phyloP scores from a whole-genome alignment of 768 basidiomycete genomes.

The Floccularia luteovirens region DNA sequence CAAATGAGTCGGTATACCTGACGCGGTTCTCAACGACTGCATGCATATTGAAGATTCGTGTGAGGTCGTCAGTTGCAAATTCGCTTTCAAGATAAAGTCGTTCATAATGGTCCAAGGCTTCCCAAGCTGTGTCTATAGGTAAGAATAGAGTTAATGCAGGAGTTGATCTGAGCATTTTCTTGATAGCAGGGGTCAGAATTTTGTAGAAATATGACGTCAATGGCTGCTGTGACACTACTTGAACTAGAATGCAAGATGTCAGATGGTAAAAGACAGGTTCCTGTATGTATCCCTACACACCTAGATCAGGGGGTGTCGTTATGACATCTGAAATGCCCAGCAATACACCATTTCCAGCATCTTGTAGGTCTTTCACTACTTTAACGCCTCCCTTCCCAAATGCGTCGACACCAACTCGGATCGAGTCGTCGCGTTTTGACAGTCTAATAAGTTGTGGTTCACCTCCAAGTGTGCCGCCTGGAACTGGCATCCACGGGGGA shows the following conservation, averaged over 20 bases:
- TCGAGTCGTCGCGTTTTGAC: slow-evolving; percentile 35
- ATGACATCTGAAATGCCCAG: slow-evolving; percentile 72
- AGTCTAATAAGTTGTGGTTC: slow-evolving; percentile 78
- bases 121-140: slow-evolving; percentile 81
- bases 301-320: slow-evolving; percentile 63
- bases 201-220: slow-evolving; percentile 68
- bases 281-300: slow-evolving; percentile 31
- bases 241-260: slow-evolving; percentile 31
- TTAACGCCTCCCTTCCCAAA: slow-evolving; percentile 68
- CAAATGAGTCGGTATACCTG: slow-evolving; percentile 60
- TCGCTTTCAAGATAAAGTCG: slow-evolving; percentile 83
- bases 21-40: slow-evolving; percentile 53
- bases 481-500: slow-evolving; percentile 83
- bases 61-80: slow-evolving; percentile 76
- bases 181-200: slow-evolving; percentile 57
- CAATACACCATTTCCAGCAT: slow-evolving; percentile 71
- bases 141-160: slow-evolving; percentile 83
- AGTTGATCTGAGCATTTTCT: slow-evolving; percentile 51
- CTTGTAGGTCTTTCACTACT: slow-evolving; percentile 46
- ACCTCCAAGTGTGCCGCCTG: slow-evolving; percentile 73
- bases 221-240: slow-evolving; percentile 48
- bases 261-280: slow-evolving; percentile 1
- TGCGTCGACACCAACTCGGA: slow-evolving; percentile 69
- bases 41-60: slow-evolving; percentile 73
- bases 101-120: slow-evolving; percentile 68